These are phyloP conservation scores for Kodamaea ohmeri DNA, from an alignment of 1,139 yeast genomes.

Conservation along the genomic window DNA sequence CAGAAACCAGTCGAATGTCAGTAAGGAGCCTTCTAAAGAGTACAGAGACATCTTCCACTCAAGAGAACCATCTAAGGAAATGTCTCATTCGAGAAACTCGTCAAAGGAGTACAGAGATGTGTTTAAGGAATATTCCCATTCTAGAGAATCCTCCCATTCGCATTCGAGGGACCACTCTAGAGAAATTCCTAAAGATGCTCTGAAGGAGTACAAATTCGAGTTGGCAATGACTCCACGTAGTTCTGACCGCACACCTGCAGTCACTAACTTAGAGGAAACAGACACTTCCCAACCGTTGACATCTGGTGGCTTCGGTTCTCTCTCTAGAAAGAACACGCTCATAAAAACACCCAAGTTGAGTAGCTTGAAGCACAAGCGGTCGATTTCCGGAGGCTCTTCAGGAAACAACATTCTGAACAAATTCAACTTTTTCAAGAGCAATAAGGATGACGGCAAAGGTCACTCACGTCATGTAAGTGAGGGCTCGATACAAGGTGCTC, in stretches of 20 bases:
- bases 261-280: conserved; percentile 36
- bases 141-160: background rate
- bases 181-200: background rate
- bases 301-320: conserved; percentile 11
- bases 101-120: background rate
- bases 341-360: conserved; percentile 31
- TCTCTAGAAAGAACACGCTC: conserved; percentile 30
- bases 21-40: background rate
- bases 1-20: conserved; percentile 9
- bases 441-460: conserved; percentile 18
- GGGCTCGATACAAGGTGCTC: conserved; percentile 31
- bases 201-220: conserved; percentile 3
- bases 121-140: background rate
- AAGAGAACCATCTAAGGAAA: background rate
- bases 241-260: conserved; percentile 29
- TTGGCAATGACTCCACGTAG: conserved; percentile 5
- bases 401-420: conserved; percentile 23
- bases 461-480: conserved; percentile 46
- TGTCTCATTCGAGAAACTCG: too few species aligned
- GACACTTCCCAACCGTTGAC: background rate
- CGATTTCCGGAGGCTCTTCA: conserved; percentile 39
- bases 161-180: background rate
- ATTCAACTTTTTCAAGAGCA: conserved; percentile 33
- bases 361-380: conserved; percentile 41
- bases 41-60: too few species aligned